A percentile compares a stretch with the other conserved stretches of the same genome.
These are phyloP conservation scores for Afroboletus lepidellus DNA, from an alignment of 1,284 basidiomycete species.

Conservation along the genomic window DNA sequence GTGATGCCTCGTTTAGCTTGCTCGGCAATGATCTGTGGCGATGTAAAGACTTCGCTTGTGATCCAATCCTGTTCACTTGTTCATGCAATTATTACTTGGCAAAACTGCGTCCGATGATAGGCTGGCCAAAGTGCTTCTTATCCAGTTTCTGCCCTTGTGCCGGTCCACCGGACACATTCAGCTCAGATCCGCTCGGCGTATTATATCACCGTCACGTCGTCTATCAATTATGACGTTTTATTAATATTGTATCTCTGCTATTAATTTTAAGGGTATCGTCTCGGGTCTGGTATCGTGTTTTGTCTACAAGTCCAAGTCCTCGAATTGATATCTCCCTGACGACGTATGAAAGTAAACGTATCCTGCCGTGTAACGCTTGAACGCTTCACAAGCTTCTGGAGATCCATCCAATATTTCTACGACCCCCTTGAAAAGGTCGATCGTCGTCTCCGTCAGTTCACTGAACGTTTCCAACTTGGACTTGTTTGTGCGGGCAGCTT, in stretches of 20 bases:
- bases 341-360: constrained; percentile 28
- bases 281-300: neutral
- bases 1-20: too few species aligned
- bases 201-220: too few species aligned
- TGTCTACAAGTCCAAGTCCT: constrained; percentile 6
- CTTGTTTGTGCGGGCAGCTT: constrained; percentile 23
- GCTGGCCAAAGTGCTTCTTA: too few species aligned
- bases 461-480: constrained; percentile 28
- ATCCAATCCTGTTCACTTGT: too few species aligned
- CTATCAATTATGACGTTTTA: neutral
- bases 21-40: too few species aligned
- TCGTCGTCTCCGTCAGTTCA: constrained; percentile 24
- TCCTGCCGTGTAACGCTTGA: constrained; percentile 14
- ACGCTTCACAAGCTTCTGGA: constrained; percentile 19
- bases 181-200: too few species aligned
- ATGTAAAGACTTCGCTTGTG: too few species aligned
- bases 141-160: too few species aligned
- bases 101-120: too few species aligned
- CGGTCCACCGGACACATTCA: too few species aligned
- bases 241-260: too few species aligned
- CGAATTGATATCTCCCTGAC: constrained; percentile 12
- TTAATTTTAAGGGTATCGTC: neutral
- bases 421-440: constrained; percentile 16
- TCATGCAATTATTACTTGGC: too few species aligned
- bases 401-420: constrained; percentile 19